Evolutionary conservation across 2,329 filamentous ascomycete species (phyloP), one percentile per base, ranked within the genome.

Genomic region (Hyphodiscus sp.): DNA sequence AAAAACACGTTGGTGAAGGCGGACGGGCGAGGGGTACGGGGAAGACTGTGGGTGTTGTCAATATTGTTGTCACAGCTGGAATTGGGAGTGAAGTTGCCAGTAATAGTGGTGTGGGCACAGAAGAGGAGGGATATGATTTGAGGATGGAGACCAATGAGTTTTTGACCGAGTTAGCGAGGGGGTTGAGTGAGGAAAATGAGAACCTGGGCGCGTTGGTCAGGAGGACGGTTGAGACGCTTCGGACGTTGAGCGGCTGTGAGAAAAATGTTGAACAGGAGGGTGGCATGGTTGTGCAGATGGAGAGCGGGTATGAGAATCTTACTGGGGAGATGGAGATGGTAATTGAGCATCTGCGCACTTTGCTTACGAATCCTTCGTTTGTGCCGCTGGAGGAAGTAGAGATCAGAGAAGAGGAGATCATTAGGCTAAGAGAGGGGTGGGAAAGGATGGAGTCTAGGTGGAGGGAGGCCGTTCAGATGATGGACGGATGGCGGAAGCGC

Each of bases 341-440:
- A 10, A 77, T 97, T 56, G 83, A 87, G 33, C 90, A 95, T 66
- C 79, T 99, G 59, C 82, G 87, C 60, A 86, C 80, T 2, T 81
- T 99, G 41, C 76, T 99, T 45, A 96, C 91, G 9, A 97, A 97
- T 65, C 94, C 94, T 1, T 95, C 91, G 2, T 99, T 97, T 68
- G 94, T 96, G 15, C 89, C 92, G 0, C 82, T 97, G 20, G 94
- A 97, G 64, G 94, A 97, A 69, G 90, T 99, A 1, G 86, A 95
- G 65, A 73, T 91, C n/a, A 83, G 92, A 51, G 92, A 99, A 59
- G 87, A 95, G 55, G 91, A 96, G 68, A 97, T 99, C 59, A 78
- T 80, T 50, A 81, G 89, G 49, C 76, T 99, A 47, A 83, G 89
- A 51, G 82, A 87, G 52, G 90, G 91, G 16, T 95, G 92, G 86